Evolutionary conservation across 129 eudicot species (phyloP), one percentile per base, ranked within the genome.

Genomic region (Escallonia herrerae): DNA sequence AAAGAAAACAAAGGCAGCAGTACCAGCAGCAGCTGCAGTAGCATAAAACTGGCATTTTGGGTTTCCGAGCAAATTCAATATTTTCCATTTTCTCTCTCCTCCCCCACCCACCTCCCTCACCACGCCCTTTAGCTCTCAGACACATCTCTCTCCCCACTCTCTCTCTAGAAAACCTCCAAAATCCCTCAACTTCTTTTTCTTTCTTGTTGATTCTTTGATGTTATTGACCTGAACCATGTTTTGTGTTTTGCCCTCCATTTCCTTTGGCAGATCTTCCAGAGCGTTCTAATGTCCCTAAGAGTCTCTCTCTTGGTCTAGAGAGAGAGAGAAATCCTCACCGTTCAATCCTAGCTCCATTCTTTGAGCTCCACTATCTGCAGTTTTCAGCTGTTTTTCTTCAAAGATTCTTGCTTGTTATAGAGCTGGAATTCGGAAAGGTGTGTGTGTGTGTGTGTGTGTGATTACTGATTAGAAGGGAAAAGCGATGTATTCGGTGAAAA

Each of bases 41-140:
- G 66, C 84, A 79, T 72, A 75, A 73, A 73, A 61, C 79, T 68
- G 72, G 70, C 84, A 74, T 77, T 77, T 82, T 77, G 76, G 82
- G 78, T 80, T 79, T 70, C 46, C 79, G 86, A 77, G 81, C 87
- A 53, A 48, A 69, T 56, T 63, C 56, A 53, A 69, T 46, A 61
- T 54, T 49, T 15, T 69, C 22, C 15, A 5, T 54, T 15, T 52
- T 8, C 65, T 49, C 77, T 45, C 51, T 60, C 52, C 10, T 37
- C 9, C 49, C 56, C 15, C 62, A 48, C 71, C 50, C 54, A 50
- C 65, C n/a, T 63, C 53, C 33, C 54, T 49, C 54, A 7, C 58
- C 33, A 3, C 12, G 3, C 46, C 52, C 69, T 77, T 69, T 72
- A 58, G 11, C 66, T 50, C 46, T 72, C 74, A 65, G 60, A 64